Conservation (phyloP, 2,329 filamentous ascomycete genomes). For the Chaetomiaceae sp. region DNA sequence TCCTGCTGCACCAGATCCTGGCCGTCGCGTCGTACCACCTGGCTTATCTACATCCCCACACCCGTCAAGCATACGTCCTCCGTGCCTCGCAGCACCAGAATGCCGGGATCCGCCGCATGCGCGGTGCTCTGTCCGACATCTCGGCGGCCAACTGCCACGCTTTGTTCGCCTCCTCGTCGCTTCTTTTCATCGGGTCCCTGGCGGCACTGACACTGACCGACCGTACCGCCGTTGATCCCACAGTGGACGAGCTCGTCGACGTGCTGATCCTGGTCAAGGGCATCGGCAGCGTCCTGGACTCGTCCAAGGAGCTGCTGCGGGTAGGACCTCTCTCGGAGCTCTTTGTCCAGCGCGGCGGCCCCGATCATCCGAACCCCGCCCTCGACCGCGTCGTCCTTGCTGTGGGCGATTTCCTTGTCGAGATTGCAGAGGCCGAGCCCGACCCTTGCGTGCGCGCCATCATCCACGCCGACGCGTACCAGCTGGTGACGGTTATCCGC, state of each 20-base stretch:
- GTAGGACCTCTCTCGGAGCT: conserved; percentile 18
- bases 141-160: conserved; percentile 25
- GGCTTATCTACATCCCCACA: conserved; percentile 20
- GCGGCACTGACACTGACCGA: conserved; percentile 13
- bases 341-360: conserved; percentile 11
- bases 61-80: conserved; percentile 15
- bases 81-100: conserved; percentile 25
- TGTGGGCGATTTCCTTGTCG: conserved; percentile 10
- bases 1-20: conserved; percentile 26
- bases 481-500: conserved; percentile 9
- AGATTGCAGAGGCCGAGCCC: neutral
- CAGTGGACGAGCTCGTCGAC: conserved; percentile 21
- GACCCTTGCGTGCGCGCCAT: conserved; percentile 10
- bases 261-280: conserved; percentile 25
- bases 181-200: conserved; percentile 23
- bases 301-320: conserved; percentile 14
- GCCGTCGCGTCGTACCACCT: conserved; percentile 24
- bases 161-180: conserved; percentile 20
- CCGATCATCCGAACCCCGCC: conserved; percentile 3
- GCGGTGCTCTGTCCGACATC: conserved; percentile 19
- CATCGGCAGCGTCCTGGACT: conserved; percentile 20
- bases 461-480: conserved; percentile 16
- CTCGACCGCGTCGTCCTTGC: conserved; percentile 14
- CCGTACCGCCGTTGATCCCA: neutral
- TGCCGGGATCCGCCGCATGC: conserved; percentile 22